phyloP scores from a whole-genome alignment of 148 eudicot genomes.

The Rhododendron griersonianum region DNA sequence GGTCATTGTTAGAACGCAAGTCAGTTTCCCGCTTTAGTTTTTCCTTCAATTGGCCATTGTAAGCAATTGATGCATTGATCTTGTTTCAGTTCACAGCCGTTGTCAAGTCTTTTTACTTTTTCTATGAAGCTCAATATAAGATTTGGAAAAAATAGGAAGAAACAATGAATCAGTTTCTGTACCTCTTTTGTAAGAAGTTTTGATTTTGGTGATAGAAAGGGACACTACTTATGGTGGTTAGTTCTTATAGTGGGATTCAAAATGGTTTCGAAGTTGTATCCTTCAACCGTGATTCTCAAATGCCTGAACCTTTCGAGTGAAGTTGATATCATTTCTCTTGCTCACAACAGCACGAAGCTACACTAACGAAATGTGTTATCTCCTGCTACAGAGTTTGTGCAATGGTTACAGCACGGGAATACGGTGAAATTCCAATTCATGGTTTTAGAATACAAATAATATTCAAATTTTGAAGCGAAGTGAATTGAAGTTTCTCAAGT shows the following conservation, averaged over 20 bases:
- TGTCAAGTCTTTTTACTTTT: background rate
- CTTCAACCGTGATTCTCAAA: background rate
- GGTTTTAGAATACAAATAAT: background rate
- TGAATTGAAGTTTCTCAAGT: background rate
- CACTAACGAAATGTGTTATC: background rate
- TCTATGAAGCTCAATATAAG: slow-evolving; percentile 8
- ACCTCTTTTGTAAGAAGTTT: background rate
- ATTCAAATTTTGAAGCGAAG: background rate
- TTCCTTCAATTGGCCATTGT: slow-evolving; percentile 14
- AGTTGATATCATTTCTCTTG: background rate
- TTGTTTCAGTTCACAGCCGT: slow-evolving; percentile 3
- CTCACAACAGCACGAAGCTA: background rate
- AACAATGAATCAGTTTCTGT: background rate
- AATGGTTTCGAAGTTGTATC: background rate
- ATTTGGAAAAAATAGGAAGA: background rate
- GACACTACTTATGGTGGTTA: background rate
- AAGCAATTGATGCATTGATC: slow-evolving; percentile 15
- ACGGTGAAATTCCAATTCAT: background rate
- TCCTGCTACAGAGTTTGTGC: background rate
- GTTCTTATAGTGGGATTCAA: background rate
- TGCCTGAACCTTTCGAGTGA: background rate
- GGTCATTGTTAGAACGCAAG: slow-evolving; percentile 16
- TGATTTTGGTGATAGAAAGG: background rate
- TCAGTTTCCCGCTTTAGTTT: slow-evolving; percentile 9
- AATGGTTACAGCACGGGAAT: background rate